Conservation (phyloP, 2,329 filamentous ascomycete species). For the Amphichorda felina region DNA sequence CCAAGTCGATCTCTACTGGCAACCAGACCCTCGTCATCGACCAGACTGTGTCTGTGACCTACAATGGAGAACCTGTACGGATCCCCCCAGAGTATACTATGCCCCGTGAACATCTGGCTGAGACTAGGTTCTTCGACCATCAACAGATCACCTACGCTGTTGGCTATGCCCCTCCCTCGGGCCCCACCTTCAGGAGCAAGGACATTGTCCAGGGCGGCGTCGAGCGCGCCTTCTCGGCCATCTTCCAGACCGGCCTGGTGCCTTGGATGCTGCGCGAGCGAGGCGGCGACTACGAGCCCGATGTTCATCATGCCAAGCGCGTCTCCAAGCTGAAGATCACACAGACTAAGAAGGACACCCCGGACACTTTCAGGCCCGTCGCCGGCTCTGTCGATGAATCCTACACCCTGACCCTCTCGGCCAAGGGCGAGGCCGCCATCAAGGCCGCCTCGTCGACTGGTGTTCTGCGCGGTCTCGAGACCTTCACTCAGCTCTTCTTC, state of each 20-base stretch:
- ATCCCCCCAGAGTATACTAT: not conserved
- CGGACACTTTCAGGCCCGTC: conserved; percentile 45
- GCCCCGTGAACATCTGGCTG: conserved; percentile 12
- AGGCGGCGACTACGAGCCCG: conserved; percentile 53
- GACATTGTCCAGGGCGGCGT: conserved; percentile 44
- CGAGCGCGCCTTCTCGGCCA: conserved; percentile 46
- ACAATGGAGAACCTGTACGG: conserved; percentile 46
- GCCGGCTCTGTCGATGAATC: conserved; percentile 61
- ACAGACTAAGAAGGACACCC: conserved; percentile 42
- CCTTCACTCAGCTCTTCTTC: conserved; percentile 73
- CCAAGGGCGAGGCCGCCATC: conserved; percentile 48
- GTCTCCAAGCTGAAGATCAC: conserved; percentile 50
- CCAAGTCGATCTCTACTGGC: conserved; percentile 37
- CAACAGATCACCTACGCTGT: conserved; percentile 35
- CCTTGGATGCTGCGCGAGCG: conserved; percentile 69
- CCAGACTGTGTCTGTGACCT: conserved; percentile 38
- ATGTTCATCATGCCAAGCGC: conserved; percentile 26
- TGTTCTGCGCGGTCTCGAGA: conserved; percentile 60
- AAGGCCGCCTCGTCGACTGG: conserved; percentile 55
- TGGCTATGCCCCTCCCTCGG: conserved; percentile 26
- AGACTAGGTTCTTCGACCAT: conserved; percentile 13
- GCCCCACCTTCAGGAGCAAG: conserved; percentile 31
- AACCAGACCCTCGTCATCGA: conserved; percentile 40
- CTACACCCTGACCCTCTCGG: conserved; percentile 53
- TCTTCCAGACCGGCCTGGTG: conserved; percentile 58